Base-by-base conservation (phyloP, 2,329 filamentous ascomycete species). In the Fulvia fulva region DNA sequence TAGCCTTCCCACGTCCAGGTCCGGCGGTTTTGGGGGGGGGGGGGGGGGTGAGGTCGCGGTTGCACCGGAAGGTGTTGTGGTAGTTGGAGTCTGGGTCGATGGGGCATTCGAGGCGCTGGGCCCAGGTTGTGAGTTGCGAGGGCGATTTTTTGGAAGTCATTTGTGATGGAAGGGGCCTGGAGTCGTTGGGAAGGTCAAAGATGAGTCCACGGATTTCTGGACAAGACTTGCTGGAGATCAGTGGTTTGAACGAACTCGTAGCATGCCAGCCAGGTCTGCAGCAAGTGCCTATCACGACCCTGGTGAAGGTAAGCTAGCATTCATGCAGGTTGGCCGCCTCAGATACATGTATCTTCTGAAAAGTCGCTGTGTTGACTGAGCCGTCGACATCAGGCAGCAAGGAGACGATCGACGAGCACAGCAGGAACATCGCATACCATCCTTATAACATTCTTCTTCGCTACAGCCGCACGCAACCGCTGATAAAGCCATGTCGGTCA, bases 1-100 rank as follows among this genome's bases (percentile, higher is more conserved):
- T 56, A 63, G 60, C 57, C 60, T 56, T 60, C 51, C 60, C 57
- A 63, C n/a, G 57, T 56, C 58, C 57, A 63, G 28, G 60, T 63
- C n/a, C 53, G 55, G n/a, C 55, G 55, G 28, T n/a, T n/a, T n/a
- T n/a, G n/a, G 44, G 30, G 6, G 34, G 22, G 21, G 57, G 57
- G 30, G 56, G 60, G 9, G 60, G 60, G 12, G 60, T 63, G 6
- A 63, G 52, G 32, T 63, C 60, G 28, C 57, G 57, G 50, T 62
- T 62, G 41, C 60, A 62, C 47, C 32, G 45, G 43, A 57, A 59
- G 3, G 60, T 62, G 56, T 62, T 62, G 49, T 59, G 60, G 28
- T 59, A 62, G 23, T 45, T 49, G 22, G 60, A 53, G 11, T 59
- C 19, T 22, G 54, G 26, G 47, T 62, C 60, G 6, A 62, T 19